These are phyloP conservation scores for Baudoinia panamericana DNA, from an alignment of 495 filamentous ascomycete genomes.

Conservation along the genomic window DNA sequence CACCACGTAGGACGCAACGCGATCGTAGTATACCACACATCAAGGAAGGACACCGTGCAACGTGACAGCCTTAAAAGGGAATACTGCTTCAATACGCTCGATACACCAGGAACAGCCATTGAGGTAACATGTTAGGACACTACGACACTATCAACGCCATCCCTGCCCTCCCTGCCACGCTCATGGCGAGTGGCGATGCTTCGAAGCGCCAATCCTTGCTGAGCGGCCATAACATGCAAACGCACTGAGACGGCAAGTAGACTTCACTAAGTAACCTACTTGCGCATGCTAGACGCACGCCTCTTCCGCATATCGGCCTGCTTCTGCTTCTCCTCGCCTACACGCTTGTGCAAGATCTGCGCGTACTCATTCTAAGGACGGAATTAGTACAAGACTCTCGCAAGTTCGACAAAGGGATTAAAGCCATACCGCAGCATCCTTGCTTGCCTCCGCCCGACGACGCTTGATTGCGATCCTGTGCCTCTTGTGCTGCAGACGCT, in stretches of 20 bases:
- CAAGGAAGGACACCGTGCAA: no score
- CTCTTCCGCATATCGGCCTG: conserved; percentile 89
- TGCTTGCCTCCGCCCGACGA: conserved; percentile 80
- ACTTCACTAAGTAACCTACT: conserved; percentile 40
- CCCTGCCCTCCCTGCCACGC: conserved; percentile 11
- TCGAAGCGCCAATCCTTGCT: conserved; percentile 5
- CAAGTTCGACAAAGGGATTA: neutral
- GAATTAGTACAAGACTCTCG: conserved; percentile 14
- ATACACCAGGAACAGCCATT: neutral
- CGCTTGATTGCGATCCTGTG: conserved; percentile 95
- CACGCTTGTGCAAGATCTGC: conserved; percentile 83
- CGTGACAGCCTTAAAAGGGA: no score
- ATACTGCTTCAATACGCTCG: no score
- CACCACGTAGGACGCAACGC: no score
- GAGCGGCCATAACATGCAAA: neutral
- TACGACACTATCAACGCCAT: conserved; percentile 6
- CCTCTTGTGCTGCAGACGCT: conserved; percentile 99
- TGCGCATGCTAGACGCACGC: conserved; percentile 87
- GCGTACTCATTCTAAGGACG: conserved; percentile 72
- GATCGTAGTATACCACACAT: no score
- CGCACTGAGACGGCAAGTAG: neutral
- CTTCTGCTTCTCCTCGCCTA: conserved; percentile 82
- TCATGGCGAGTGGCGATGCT: conserved; percentile 4
- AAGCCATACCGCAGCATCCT: conserved; percentile 93
- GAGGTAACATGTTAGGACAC: neutral